phyloP scores from a whole-genome alignment of 2,329 filamentous ascomycete species.

The Aspergillus nomiae region DNA sequence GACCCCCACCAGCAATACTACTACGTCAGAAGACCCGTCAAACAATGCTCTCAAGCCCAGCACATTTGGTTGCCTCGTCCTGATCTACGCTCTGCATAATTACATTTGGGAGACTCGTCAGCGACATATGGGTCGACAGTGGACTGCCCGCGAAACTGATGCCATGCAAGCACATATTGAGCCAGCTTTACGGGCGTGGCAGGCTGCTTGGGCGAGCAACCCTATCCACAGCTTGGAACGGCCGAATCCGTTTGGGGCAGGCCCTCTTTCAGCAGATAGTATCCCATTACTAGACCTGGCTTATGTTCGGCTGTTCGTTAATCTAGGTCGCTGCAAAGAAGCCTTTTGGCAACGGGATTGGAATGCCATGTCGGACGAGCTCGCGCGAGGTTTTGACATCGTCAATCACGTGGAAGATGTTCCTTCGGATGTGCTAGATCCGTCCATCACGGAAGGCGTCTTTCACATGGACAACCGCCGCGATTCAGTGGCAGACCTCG shows the following conservation, averaged over 20 bases:
- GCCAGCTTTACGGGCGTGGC: conserved; percentile 91
- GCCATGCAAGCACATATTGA: conserved; percentile 96
- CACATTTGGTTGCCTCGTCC: conserved; percentile 84
- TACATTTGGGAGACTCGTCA: conserved; percentile 98
- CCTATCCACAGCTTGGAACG: conserved; percentile 80
- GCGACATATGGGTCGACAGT: conserved; percentile 81
- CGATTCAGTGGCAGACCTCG: conserved; percentile 40
- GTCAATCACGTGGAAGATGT: conserved; percentile 66
- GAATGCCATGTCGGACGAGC: conserved; percentile 85
- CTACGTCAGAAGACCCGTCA: conserved; percentile 52
- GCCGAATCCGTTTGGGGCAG: conserved; percentile 78
- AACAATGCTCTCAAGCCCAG: conserved; percentile 74
- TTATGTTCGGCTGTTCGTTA: conserved; percentile 89
- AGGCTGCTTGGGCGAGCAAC: conserved; percentile 86
- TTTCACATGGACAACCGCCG: conserved; percentile 27
- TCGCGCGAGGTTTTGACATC: conserved; percentile 75
- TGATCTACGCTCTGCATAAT: conserved; percentile 95
- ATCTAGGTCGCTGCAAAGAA: conserved; percentile 88
- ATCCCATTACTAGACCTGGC: conserved; percentile 90
- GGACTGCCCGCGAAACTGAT: conserved; percentile 90
- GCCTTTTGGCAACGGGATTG: conserved; percentile 93
- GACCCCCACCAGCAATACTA: conserved; percentile 49
- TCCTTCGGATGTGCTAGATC: conserved; percentile 32
- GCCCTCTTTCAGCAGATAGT: conserved; percentile 83
- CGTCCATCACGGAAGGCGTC: conserved; percentile 24